These are phyloP conservation scores for Cytospora paraplurivora DNA, from an alignment of 2,329 filamentous ascomycete species.

Conservation along the genomic window DNA sequence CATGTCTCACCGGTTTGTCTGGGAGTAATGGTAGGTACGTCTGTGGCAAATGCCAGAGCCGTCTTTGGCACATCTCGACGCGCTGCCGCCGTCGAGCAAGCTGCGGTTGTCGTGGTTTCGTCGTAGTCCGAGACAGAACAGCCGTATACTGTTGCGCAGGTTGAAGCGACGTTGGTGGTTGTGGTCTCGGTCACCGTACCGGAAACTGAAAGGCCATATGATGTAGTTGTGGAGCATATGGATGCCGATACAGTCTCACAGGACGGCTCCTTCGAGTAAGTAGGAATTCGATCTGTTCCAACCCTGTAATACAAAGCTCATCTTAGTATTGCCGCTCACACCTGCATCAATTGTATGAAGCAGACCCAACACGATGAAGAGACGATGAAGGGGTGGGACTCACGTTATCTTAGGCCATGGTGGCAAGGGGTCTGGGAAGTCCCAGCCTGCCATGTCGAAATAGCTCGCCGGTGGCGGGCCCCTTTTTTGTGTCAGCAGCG, in stretches of 20 bases:
- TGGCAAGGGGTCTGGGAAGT: not conserved
- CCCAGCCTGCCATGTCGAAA: not conserved
- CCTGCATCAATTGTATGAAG: too few relatives aligned
- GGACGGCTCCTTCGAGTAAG: not conserved
- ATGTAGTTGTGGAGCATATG: not conserved
- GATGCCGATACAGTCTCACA: not conserved
- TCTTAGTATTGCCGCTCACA: not conserved
- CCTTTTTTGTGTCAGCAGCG: not conserved
- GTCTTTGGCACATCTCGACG: not conserved
- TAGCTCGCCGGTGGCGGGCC: not conserved
- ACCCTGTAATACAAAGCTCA: not conserved
- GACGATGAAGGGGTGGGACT: not conserved
- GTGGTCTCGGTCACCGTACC: not conserved
- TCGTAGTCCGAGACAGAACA: not conserved
- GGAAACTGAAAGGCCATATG: not conserved
- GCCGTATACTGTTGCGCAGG: not conserved
- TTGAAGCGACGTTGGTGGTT: not conserved
- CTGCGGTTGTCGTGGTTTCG: not conserved
- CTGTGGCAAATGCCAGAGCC: not conserved
- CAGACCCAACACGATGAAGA: too few relatives aligned
- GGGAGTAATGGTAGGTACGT: not conserved
- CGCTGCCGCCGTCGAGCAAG: not conserved
- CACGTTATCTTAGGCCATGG: not conserved
- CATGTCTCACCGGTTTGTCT: not conserved
- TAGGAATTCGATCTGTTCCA: not conserved